Evolutionary conservation across 2,329 filamentous ascomycete genomes (phyloP), one percentile per base, ranked within the genome.

Genomic region (Graphiopsis chlorocephala): DNA sequence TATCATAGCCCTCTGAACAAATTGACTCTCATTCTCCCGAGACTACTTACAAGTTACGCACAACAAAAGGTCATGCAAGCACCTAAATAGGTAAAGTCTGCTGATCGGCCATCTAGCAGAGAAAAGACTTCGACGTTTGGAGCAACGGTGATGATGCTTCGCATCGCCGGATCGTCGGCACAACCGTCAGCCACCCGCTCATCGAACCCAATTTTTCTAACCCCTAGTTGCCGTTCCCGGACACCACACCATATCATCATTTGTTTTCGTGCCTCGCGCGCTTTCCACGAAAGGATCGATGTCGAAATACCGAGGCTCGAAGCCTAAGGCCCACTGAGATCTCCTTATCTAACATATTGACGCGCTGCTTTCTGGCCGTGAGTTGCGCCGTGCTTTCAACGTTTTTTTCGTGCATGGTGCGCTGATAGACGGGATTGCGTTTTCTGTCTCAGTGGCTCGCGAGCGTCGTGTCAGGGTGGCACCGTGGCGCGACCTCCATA

Each of bases 331-430:
- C 50, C 26, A 52, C 48, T 45, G 26, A 52, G 26, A n/a, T 17
- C 3, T 28, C 8, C 50, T 53, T 53, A 53, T 53, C 50, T 29
- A 14, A 53, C 26, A 53, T 29, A 20, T 20, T 53, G 50, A 31
- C 10, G 26, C 50, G 26, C 29, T 53, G 26, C 29, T 53, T 20
- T 23, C 50, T 53, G 50, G 8, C 28, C 50, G 17, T 47, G 26
- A 6, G 20, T 47, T 38, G 56, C 56, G 38, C 56, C 56, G 56
- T 59, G 56, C 56, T 45, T 45, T 59, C 56, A 59, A 59, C 56
- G 56, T 42, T 35, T 29, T 47, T 59, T 25, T 56, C 17, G 31
- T 17, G 52, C 52, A 56, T 29, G 29, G 52, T 23, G 28, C 53
- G 29, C 17, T 17, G 53, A 35, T 38, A n/a, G 42, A 28, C 42